phyloP scores from a whole-genome alignment of 306 rosid genomes.

The Clitoria ternatea region DNA sequence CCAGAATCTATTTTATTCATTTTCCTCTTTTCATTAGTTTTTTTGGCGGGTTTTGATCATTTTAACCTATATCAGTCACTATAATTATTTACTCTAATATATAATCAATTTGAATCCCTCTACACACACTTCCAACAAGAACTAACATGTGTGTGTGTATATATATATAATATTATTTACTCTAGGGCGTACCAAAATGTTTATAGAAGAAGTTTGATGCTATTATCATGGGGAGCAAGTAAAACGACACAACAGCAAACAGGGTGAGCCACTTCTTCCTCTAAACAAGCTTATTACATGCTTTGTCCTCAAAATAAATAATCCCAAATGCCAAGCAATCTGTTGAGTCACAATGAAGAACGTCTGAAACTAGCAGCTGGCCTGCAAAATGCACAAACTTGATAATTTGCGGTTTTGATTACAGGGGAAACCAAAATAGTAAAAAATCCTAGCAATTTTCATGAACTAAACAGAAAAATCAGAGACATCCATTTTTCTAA shows the following conservation, averaged over 20 bases:
- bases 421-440: too few relatives aligned
- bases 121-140: too few relatives aligned
- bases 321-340: too few relatives aligned
- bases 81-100: too few relatives aligned
- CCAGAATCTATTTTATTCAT: too few relatives aligned
- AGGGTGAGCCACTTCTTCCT: slow-evolving; percentile 4
- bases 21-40: too few relatives aligned
- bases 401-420: background rate
- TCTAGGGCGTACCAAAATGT: background rate
- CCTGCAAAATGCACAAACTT: slow-evolving; percentile 53
- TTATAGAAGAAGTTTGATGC: background rate
- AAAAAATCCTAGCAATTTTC: too few relatives aligned
- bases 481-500: background rate
- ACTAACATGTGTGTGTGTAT: too few relatives aligned
- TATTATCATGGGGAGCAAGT: background rate
- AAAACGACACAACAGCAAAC: background rate
- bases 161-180: too few relatives aligned
- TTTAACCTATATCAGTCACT: too few relatives aligned
- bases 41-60: too few relatives aligned
- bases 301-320: background rate
- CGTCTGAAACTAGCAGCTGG: slow-evolving; percentile 37
- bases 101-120: too few relatives aligned
- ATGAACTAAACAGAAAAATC: background rate
- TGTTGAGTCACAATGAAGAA: slow-evolving; percentile 53
- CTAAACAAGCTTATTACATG: slow-evolving; percentile 6